Conservation (phyloP, 768 basidiomycete genomes). For the Boletus fagicola region DNA sequence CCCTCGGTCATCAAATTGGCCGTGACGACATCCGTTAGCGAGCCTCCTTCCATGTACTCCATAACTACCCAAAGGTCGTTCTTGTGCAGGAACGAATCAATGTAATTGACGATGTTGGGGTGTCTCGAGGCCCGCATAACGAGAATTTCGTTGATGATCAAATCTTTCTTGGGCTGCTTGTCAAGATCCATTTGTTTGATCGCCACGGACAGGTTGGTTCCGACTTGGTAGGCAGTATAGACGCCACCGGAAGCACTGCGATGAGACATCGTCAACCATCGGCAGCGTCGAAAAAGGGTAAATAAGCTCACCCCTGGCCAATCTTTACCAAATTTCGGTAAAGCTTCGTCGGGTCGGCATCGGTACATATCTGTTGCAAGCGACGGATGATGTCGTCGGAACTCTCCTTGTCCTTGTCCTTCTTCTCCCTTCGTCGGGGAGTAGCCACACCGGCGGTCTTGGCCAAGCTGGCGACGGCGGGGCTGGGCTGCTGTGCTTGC, state of each 20-base stretch:
- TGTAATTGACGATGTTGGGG: slow-evolving; percentile 99
- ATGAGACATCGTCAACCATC: slow-evolving; percentile 8
- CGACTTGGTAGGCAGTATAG: slow-evolving; percentile 97
- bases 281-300: not conserved
- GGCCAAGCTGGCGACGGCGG: slow-evolving; percentile 63
- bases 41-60: slow-evolving; percentile 99
- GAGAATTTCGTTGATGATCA: slow-evolving; percentile 99
- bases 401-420: slow-evolving; percentile 72
- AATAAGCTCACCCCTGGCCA: slow-evolving; percentile 81
- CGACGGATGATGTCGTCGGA: slow-evolving; percentile 90
- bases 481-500: slow-evolving; percentile 51
- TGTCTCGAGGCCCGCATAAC: slow-evolving; percentile 97
- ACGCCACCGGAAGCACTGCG: slow-evolving; percentile 93
- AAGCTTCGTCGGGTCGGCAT: slow-evolving; percentile 92
- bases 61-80: slow-evolving; percentile 99
- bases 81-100: slow-evolving; percentile 96
- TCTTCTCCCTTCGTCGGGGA: slow-evolving; percentile 83
- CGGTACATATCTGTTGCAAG: slow-evolving; percentile 92
- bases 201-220: slow-evolving; percentile 89
- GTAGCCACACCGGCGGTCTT: slow-evolving; percentile 74
- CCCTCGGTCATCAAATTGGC: slow-evolving; percentile 95
- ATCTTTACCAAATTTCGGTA: slow-evolving; percentile 95
- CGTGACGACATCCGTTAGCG: slow-evolving; percentile 89
- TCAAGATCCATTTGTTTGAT: slow-evolving; percentile 99
- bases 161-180: slow-evolving; percentile 98